Evolutionary conservation across 495 filamentous ascomycete genomes (phyloP), one percentile per base, ranked within the genome.

Genomic region (Viridothelium virens): DNA sequence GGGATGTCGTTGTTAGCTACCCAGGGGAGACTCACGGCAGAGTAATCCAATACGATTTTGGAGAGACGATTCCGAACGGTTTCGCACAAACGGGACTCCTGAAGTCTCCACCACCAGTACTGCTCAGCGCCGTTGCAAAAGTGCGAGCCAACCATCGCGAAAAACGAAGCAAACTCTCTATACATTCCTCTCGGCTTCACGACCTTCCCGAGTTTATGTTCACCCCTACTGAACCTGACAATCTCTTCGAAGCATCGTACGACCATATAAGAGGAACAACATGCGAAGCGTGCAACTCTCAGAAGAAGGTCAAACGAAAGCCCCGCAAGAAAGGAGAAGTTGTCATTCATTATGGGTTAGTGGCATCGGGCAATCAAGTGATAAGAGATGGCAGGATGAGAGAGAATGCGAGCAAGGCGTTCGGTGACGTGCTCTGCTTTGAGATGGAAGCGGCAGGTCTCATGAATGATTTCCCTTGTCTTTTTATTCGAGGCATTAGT

Each of bases 331-430:
- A 37, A 3, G 11, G 46, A 3, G 63, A 66, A 53, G 65, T 68
- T 1, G 36, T 33, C 9, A 65, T 80, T 34, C 75, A 80, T 61
- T 67, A 73, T 39, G 78, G 78, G 12, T 68, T 63, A 12, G 77
- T 80, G 65, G 78, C 77, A 5, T 79, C 77, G 11, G 77, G 72
- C 2, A 70, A 77, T n/a, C 53, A 66, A 34, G 68, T 79, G 0
- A 72, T 79, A 18, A 74, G 72, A 38, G 65, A 77, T 66, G 74
- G 63, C 25, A n/a, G 18, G n/a, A 39, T 48, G 25, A 39, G 67
- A 65, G 71, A 69, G 48, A 25, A 31, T 11, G 9, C 70, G 16
- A 44, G 66, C 62, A 56, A 61, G 12, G 18, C 12, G 56, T 48
- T 39, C 61, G 41, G 44, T 64, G 63, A 44, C 25, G 61, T 64